Conservation (phyloP, 169 alveolate genomes). For the Eimeria tenella region DNA sequence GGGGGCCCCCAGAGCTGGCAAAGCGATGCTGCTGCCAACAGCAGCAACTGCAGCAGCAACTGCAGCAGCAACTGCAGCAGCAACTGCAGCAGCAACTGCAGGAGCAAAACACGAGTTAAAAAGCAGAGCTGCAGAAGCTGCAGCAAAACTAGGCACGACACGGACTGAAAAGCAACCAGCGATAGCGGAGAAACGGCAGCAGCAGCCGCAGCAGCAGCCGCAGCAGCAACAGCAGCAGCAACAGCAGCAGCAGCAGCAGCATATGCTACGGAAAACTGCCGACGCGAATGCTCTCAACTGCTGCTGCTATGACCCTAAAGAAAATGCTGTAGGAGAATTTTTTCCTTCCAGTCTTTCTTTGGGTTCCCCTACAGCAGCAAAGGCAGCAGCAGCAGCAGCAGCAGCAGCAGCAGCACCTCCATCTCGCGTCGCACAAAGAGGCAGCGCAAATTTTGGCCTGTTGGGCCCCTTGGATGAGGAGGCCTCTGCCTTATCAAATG, state of each 20-base stretch:
- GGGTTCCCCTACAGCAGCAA: too few relatives aligned
- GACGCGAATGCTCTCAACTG: neutral
- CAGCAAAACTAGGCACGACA: neutral
- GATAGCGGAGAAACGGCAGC: neutral
- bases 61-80: constrained; percentile 11
- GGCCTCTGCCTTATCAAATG: too few relatives aligned
- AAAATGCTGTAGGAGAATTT: too few relatives aligned
- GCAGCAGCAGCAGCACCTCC: too few relatives aligned
- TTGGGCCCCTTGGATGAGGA: too few relatives aligned
- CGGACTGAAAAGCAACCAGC: neutral
- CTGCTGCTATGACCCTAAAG: too few relatives aligned
- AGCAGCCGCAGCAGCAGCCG: neutral
- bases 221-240: neutral
- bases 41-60: neutral
- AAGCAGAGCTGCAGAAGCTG: neutral
- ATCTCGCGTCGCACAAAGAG: too few relatives aligned
- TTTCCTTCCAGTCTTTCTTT: too few relatives aligned
- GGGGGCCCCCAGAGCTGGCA: neutral
- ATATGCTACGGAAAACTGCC: neutral
- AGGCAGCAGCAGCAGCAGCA: too few relatives aligned
- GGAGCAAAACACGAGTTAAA: neutral
- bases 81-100: neutral
- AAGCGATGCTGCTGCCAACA: neutral
- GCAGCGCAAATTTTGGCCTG: too few relatives aligned
- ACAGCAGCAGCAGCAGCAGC: neutral